These are phyloP conservation scores for Eucalyptus melliodora DNA, from an alignment of 345 rosid genomes.

Conservation along the genomic window DNA sequence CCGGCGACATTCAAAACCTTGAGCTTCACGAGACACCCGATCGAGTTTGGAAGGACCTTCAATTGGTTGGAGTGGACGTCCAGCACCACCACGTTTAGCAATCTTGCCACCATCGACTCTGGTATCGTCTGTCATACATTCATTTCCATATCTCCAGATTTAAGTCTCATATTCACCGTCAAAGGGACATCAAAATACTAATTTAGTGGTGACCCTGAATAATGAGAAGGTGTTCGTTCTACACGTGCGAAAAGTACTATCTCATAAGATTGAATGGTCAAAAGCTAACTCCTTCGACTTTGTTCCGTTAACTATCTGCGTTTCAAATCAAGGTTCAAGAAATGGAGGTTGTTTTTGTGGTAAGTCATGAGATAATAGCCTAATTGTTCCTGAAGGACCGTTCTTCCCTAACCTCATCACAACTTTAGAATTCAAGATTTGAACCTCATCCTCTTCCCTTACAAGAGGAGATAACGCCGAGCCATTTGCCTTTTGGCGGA, in stretches of 20 bases:
- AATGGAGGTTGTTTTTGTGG: not conserved
- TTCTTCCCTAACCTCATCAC: not conserved
- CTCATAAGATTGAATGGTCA: not conserved
- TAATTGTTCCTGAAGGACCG: not conserved
- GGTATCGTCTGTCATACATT: slow-evolving; percentile 46
- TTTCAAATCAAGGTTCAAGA: not conserved
- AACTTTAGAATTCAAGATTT: not conserved
- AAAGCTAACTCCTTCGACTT: not conserved
- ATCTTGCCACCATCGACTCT: slow-evolving; percentile 73
- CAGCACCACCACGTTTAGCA: slow-evolving; percentile 59
- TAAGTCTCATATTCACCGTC: not conserved
- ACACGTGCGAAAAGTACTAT: not conserved
- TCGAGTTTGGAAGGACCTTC: slow-evolving; percentile 63
- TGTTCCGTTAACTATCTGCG: not conserved
- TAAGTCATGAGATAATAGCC: not conserved
- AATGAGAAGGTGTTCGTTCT: not conserved
- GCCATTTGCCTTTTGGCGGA: not conserved
- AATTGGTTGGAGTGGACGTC: slow-evolving; percentile 85
- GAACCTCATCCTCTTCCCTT: not conserved
- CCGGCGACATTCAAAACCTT: slow-evolving; percentile 72
- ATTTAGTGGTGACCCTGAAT: not conserved
- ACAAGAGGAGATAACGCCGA: not conserved
- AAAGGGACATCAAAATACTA: not conserved
- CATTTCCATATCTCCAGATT: not conserved
- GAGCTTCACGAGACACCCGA: slow-evolving; percentile 80